Evolutionary conservation across 148 eudicot genomes (phyloP).

Genomic region (Chenopodium formosanum): DNA sequence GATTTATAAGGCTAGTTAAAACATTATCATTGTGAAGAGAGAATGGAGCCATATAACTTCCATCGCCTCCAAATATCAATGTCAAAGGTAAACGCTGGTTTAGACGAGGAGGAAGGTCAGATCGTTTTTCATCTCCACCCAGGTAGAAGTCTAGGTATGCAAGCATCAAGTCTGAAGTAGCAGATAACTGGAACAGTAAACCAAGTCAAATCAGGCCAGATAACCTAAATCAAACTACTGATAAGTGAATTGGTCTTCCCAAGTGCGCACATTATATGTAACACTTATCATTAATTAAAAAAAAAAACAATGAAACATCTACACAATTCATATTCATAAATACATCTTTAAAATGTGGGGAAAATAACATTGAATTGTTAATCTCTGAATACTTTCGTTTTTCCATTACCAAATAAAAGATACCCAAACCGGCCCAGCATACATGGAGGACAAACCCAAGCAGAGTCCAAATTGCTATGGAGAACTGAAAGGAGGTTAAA

Average conservation of each 20-base stretch:
- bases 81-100: conserved; percentile 79
- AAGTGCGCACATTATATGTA: no score
- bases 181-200: conserved; percentile 56
- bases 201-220: conserved; percentile 8
- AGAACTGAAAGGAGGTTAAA: neutral
- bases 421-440: neutral
- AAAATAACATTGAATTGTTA: neutral
- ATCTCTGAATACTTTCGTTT: neutral
- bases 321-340: neutral
- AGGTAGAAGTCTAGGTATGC: conserved; percentile 92
- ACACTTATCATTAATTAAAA: no score
- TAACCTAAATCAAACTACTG: neutral
- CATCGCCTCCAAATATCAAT: conserved; percentile 86
- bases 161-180: conserved; percentile 90
- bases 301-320: neutral
- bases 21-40: conserved; percentile 81
- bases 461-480: neutral
- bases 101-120: conserved; percentile 86
- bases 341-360: neutral
- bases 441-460: neutral
- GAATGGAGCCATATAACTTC: conserved; percentile 94
- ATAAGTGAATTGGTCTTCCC: neutral
- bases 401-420: neutral
- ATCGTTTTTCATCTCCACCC: conserved; percentile 97
- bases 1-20: conserved; percentile 83